A percentile compares a stretch with the other conserved stretches of the same genome.
Evolutionary conservation across 1,284 basidiomycete genomes (phyloP).

Genomic region (Filobasidium uniguttulatum): DNA sequence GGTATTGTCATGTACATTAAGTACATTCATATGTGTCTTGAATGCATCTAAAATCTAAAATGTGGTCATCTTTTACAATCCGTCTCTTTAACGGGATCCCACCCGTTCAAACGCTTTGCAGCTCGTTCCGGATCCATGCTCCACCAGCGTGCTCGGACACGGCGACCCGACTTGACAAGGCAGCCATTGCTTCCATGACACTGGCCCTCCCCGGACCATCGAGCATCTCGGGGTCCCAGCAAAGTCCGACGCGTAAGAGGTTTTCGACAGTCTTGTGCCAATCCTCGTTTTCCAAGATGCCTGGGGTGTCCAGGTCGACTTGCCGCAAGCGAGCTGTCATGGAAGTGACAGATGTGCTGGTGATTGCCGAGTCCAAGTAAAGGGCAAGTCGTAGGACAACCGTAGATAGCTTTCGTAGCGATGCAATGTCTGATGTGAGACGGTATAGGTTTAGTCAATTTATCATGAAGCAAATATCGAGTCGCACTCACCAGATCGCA

Average conservation of each 20-base stretch:
- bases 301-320: not conserved
- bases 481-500: slow-evolving; percentile 2
- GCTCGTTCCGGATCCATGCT: not conserved
- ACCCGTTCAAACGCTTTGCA: not conserved
- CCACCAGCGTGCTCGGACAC: not conserved
- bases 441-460: not conserved
- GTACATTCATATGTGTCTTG: not conserved
- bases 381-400: slow-evolving; percentile 14
- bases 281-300: slow-evolving; percentile 13
- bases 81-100: not conserved
- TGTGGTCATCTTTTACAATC: not conserved
- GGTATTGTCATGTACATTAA: not conserved
- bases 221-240: slow-evolving; percentile 5
- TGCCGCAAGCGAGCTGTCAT: slow-evolving; percentile 6
- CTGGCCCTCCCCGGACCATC: not conserved
- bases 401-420: slow-evolving; percentile 2
- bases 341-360: slow-evolving; percentile 1
- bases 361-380: slow-evolving; percentile 4
- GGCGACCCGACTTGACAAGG: not conserved
- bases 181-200: not conserved
- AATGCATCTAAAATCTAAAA: not conserved
- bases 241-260: slow-evolving; percentile 49
- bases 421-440: not conserved
- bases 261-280: slow-evolving; percentile 48
- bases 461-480: not conserved